Conservation (phyloP, 176 grass and related monocot species). For the Oryza meyeriana region DNA sequence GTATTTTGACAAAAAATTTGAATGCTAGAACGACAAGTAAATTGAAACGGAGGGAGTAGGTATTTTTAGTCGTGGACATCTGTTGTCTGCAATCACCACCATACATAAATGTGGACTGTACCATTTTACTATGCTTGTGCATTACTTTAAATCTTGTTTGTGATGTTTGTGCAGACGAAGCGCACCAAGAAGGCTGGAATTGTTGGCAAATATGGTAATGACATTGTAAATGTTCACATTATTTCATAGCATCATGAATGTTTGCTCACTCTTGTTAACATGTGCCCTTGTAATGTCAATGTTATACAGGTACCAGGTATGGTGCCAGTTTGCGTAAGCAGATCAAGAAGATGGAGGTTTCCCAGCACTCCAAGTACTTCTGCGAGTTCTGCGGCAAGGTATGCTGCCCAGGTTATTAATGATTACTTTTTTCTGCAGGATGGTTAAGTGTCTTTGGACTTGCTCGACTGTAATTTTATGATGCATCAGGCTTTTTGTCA, state of each 20-base stretch:
- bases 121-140: neutral
- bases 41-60: too few species aligned
- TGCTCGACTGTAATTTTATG: neutral
- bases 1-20: too few species aligned
- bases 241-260: neutral
- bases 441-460: neutral
- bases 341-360: slow-evolving; percentile 93
- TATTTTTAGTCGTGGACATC: neutral
- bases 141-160: neutral
- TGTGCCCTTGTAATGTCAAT: neutral
- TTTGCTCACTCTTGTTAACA: neutral
- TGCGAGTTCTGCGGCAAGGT: slow-evolving; percentile 88
- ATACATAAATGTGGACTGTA: neutral
- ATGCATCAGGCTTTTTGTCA: neutral
- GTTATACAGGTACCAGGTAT: slow-evolving; percentile 66
- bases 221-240: neutral
- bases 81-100: neutral
- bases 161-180: slow-evolving; percentile 57
- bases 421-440: neutral
- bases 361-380: slow-evolving; percentile 84
- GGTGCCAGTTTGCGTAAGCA: slow-evolving; percentile 87
- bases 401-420: neutral
- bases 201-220: slow-evolving; percentile 82
- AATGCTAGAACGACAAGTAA: too few species aligned
- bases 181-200: slow-evolving; percentile 91